These are phyloP conservation scores for Mucor racemosus DNA, from an alignment of 371 early-diverging fungal species.

Conservation along the genomic window DNA sequence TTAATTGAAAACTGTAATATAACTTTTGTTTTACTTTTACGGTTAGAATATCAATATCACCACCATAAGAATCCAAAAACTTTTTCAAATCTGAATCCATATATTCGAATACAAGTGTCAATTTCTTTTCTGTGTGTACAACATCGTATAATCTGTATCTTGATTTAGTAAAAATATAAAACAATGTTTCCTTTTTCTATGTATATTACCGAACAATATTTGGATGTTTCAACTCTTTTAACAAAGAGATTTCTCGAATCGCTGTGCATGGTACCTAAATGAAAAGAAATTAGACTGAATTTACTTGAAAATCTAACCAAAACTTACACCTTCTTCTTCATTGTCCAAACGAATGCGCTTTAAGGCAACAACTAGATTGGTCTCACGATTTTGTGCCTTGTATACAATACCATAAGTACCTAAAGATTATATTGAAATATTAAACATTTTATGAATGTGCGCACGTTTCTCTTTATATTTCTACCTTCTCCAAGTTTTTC, in stretches of 20 bases:
- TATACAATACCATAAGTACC: constrained; percentile 97
- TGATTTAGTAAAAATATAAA: background rate
- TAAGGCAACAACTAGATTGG: constrained; percentile 95
- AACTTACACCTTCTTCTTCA: constrained; percentile 90
- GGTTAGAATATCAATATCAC: constrained; percentile 78
- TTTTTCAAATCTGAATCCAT: constrained; percentile 95
- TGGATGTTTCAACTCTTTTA: constrained; percentile 93
- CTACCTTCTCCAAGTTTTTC: constrained; percentile 91
- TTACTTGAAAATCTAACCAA: background rate
- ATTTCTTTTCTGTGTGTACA: constrained; percentile 91
- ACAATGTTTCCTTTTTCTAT: background rate
- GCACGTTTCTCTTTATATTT: background rate
- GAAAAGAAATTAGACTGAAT: background rate
- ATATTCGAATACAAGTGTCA: constrained; percentile 95
- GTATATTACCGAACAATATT: constrained; percentile 85
- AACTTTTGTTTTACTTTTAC: constrained; percentile 62
- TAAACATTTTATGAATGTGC: too few species aligned
- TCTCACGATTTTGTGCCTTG: constrained; percentile 93
- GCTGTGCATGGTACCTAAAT: constrained; percentile 93
- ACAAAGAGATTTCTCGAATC: constrained; percentile 97
- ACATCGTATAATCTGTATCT: constrained; percentile 84
- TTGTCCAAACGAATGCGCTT: constrained; percentile 97
- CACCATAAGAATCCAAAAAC: constrained; percentile 84
- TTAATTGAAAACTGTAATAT: background rate
- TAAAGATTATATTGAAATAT: constrained; percentile 14